These are phyloP conservation scores for Neurospora sp. DNA, from an alignment of 495 filamentous ascomycete species.

Conservation along the genomic window DNA sequence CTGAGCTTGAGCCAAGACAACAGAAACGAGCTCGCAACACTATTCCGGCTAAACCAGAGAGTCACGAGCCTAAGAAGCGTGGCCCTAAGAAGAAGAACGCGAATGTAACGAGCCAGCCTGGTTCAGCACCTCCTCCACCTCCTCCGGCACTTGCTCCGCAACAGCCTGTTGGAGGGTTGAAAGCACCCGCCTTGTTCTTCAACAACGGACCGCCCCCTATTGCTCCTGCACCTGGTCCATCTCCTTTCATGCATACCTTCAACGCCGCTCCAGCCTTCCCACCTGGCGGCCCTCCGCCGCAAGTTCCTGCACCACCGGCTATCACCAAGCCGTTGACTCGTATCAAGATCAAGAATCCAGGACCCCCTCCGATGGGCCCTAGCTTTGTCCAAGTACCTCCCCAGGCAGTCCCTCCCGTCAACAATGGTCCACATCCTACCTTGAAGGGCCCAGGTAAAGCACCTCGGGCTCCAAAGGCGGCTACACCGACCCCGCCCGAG, in stretches of 20 bases:
- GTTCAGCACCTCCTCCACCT: conserved; percentile 12
- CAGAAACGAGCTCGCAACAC: conserved; percentile 11
- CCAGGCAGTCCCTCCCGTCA: conserved; percentile 11
- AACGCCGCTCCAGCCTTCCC: conserved; percentile 12
- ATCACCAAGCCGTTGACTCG: conserved; percentile 23
- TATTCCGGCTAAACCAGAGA: conserved; percentile 2
- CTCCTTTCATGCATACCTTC: conserved; percentile 19
- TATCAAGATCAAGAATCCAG: conserved; percentile 21
- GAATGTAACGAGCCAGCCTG: conserved; percentile 4
- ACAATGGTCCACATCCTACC: conserved; percentile 6
- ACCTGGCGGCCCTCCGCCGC: conserved; percentile 9
- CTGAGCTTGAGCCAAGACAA: conserved; percentile 16
- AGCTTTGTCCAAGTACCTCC: neutral
- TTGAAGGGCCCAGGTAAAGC: conserved; percentile 10
- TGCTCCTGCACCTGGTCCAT: conserved; percentile 11
- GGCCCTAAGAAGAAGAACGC: conserved; percentile 10
- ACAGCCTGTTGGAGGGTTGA: conserved; percentile 8
- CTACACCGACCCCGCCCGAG: neutral
- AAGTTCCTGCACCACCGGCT: conserved; percentile 13
- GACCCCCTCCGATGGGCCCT: neutral
- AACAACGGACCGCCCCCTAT: conserved; percentile 7
- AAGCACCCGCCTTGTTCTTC: conserved; percentile 13
- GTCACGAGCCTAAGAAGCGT: conserved; percentile 10
- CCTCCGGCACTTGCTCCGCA: conserved; percentile 7
- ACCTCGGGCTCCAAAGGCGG: conserved; percentile 6